Percentiles rank a stretch among this genome's conserved stretches.
Evolutionary conservation across 495 filamentous ascomycete species (phyloP).

Genomic region (Penicillium diatomitis): DNA sequence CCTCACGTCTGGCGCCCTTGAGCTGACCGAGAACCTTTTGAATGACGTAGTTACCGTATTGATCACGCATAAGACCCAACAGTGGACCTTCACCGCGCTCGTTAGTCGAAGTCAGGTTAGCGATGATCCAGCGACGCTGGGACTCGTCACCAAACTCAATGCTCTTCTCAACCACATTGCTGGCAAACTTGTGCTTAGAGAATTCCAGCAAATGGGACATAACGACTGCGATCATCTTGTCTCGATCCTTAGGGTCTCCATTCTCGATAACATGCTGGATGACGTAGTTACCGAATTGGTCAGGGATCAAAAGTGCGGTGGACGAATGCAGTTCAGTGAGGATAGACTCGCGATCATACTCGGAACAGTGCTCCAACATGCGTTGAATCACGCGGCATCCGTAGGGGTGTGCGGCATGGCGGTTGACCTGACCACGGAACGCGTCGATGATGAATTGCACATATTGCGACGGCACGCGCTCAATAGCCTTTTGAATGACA

Average conservation of each 20-base stretch:
- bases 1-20: slow-evolving; percentile 51
- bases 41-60: slow-evolving; percentile 94
- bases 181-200: slow-evolving; percentile 94
- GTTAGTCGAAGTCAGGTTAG: slow-evolving; percentile 48
- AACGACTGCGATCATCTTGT: slow-evolving; percentile 63
- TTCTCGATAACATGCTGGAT: slow-evolving; percentile 87
- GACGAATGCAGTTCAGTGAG: slow-evolving; percentile 72
- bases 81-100: slow-evolving; percentile 60
- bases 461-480: slow-evolving; percentile 69
- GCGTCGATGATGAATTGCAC: slow-evolving; percentile 86
- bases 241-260: slow-evolving; percentile 67
- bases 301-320: slow-evolving; percentile 62
- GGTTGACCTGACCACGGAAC: slow-evolving; percentile 70
- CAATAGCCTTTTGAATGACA: slow-evolving; percentile 92
- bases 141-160: slow-evolving; percentile 63
- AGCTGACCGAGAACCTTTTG: slow-evolving; percentile 74
- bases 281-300: slow-evolving; percentile 96
- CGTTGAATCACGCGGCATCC: slow-evolving; percentile 92
- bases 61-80: slow-evolving; percentile 74
- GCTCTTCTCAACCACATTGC: slow-evolving; percentile 95
- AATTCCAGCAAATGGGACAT: slow-evolving; percentile 59
- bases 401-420: slow-evolving; percentile 71
- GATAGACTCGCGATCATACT: slow-evolving; percentile 58
- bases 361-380: slow-evolving; percentile 78
- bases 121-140: slow-evolving; percentile 63